A percentile compares a stretch with the other conserved stretches of the same genome.
Conservation (phyloP, 306 rosid genomes). For the Trifolium dubium region DNA sequence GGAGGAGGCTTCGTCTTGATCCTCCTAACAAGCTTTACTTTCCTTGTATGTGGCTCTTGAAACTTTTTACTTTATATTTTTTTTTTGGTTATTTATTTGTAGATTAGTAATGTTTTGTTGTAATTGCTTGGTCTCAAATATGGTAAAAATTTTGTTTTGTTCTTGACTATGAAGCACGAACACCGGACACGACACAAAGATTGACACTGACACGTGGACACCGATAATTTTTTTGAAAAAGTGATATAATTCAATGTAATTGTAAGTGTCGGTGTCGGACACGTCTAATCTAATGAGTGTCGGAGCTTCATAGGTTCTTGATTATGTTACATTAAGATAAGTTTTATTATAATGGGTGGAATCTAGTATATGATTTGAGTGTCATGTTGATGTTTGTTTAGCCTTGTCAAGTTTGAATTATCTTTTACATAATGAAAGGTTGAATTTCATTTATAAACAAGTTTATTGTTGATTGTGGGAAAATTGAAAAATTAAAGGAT, state of each 20-base stretch:
- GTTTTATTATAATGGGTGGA: slow-evolving; percentile 28
- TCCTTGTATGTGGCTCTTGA: slow-evolving; percentile 65
- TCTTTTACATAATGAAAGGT: not conserved
- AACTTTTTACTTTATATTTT: not conserved
- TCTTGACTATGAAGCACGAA: not conserved
- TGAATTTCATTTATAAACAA: not conserved
- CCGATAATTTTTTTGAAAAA: no score
- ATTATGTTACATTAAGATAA: slow-evolving; percentile 22
- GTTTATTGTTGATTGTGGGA: not conserved
- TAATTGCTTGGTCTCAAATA: slow-evolving; percentile 27
- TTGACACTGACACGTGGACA: no score
- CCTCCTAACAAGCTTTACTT: slow-evolving; percentile 92
- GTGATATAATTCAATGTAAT: no score
- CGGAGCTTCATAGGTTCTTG: not conserved
- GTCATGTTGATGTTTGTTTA: slow-evolving; percentile 31
- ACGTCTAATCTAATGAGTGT: no score
- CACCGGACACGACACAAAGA: no score
- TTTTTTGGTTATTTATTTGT: slow-evolving; percentile 34
- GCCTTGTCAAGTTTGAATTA: not conserved
- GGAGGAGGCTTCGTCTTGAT: slow-evolving; percentile 92
- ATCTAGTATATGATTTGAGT: slow-evolving; percentile 34
- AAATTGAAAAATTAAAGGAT: not conserved
- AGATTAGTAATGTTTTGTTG: slow-evolving; percentile 18
- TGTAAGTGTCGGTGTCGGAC: no score
- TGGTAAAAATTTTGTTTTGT: slow-evolving; percentile 25